phyloP scores from a whole-genome alignment of 495 filamentous ascomycete genomes.

The Penicillium maclennaniae region DNA sequence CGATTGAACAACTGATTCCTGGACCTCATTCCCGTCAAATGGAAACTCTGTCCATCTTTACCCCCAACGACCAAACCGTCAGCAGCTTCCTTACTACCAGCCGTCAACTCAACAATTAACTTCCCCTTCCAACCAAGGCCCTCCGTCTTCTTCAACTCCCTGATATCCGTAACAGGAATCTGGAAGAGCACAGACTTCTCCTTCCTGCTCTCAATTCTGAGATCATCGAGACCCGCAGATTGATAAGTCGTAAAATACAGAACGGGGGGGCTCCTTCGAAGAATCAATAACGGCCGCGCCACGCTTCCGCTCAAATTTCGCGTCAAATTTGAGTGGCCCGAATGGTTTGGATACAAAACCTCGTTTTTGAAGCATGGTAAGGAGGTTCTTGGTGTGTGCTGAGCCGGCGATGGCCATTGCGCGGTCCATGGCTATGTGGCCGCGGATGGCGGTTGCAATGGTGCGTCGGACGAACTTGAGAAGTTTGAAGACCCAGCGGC shows the following conservation, averaged over 20 bases:
- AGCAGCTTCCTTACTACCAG: constrained; percentile 64
- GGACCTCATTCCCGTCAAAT: constrained; percentile 68
- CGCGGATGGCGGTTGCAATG: constrained; percentile 61
- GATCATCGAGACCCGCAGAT: constrained; percentile 21
- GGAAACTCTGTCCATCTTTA: constrained; percentile 45
- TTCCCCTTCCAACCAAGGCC: constrained; percentile 89
- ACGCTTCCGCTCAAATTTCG: constrained; percentile 64
- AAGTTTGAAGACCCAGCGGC: constrained; percentile 49
- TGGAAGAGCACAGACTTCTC: constrained; percentile 37
- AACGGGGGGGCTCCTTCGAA: constrained; percentile 39
- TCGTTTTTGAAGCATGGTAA: constrained; percentile 61
- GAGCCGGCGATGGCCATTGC: constrained; percentile 64
- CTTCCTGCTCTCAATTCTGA: constrained; percentile 41
- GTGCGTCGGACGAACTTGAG: constrained; percentile 67
- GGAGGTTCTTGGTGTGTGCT: constrained; percentile 61
- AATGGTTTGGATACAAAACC: constrained; percentile 36
- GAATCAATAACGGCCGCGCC: constrained; percentile 69
- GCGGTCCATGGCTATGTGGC: constrained; percentile 66
- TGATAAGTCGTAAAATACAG: constrained; percentile 50
- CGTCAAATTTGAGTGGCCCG: constrained; percentile 75
- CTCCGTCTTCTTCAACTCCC: constrained; percentile 75
- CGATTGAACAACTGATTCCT: constrained; percentile 86
- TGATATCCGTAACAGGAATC: constrained; percentile 57
- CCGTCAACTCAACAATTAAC: constrained; percentile 76
- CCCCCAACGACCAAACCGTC: constrained; percentile 68